Base-by-base conservation (phyloP, 345 rosid genomes). In the Diplotaxis tenuifolia region DNA sequence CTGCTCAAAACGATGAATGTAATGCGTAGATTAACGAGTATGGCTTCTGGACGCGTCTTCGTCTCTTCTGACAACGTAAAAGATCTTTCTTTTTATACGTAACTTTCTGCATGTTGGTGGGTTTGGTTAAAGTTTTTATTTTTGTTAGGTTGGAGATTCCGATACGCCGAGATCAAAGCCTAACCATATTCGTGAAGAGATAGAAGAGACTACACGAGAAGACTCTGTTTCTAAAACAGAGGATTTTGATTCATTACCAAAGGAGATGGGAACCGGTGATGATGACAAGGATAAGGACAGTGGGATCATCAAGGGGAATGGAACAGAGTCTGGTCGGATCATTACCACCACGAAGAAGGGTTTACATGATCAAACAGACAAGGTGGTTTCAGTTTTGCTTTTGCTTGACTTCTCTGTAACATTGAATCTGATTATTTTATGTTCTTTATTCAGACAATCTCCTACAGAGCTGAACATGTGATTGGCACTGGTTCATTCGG, bases 401-500 rank as follows among this genome's bases (percentile, higher is more conserved):
- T 12, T 19, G 6, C 18, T 49, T 38, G 3, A 9, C 0, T 27
- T 32, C 0, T 64, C 6, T 8, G 40, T 29, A 40, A 16, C 67
- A 23, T 67, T 58, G 6, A 23, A 6, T 22, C 40, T 71, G 32
- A 20, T 16, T 4, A 4, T 5, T 67, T 0, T 3, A 3, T 15
- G 15, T 7, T 61, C 8, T 7, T 59, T 32, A 15, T 62, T 4
- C 86, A 95, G 99, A 83, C 88, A 59, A 81, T 92, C 79, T 88
- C 93, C 52, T 95, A 89, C 79, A 90, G 85, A 73, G 92, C 97
- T 57, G 97, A 95, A 81, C 96, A 87, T 71, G 99, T 90, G 65
- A 81, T 90, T 74, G 99, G 99, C 60, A 92, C 97, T n/a, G 97
- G 99, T 67, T 95, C 96, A 31, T 95, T 92, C 47, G 97, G 99